phyloP scores from a whole-genome alignment of 2,329 filamentous ascomycete species.

The Aureobasidium sp. region DNA sequence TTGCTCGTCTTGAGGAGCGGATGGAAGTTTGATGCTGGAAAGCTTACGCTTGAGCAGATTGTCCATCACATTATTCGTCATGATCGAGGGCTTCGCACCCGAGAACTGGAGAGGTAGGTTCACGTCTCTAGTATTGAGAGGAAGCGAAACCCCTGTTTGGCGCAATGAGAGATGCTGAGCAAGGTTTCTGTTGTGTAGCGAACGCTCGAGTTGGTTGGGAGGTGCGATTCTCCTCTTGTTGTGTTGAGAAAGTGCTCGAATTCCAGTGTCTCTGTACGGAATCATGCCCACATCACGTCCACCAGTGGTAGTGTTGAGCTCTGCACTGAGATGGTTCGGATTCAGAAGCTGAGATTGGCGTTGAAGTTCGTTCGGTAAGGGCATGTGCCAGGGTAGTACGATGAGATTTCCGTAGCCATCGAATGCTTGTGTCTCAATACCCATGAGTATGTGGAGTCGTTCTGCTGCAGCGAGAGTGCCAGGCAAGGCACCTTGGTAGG shows the following conservation, averaged over 20 bases:
- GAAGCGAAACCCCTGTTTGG: background rate
- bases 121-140: background rate
- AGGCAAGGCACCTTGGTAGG: background rate
- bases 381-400: background rate
- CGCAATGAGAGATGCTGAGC: background rate
- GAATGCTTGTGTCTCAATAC: background rate
- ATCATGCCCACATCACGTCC: background rate
- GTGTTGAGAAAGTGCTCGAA: background rate
- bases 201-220: background rate
- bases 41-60: constrained; percentile 2
- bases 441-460: background rate
- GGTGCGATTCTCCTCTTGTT: background rate
- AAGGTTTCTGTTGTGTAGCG: background rate
- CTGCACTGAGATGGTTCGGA: background rate
- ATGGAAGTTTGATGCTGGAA: background rate
- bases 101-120: background rate
- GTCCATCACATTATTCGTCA: background rate
- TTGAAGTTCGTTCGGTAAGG: background rate
- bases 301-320: background rate
- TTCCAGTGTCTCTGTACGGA: background rate
- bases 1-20: background rate
- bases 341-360: background rate
- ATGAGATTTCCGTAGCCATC: background rate
- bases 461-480: background rate
- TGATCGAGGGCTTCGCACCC: background rate